Base-by-base conservation (phyloP, 2,329 filamentous ascomycete genomes). In the Aciculosporium take region DNA sequence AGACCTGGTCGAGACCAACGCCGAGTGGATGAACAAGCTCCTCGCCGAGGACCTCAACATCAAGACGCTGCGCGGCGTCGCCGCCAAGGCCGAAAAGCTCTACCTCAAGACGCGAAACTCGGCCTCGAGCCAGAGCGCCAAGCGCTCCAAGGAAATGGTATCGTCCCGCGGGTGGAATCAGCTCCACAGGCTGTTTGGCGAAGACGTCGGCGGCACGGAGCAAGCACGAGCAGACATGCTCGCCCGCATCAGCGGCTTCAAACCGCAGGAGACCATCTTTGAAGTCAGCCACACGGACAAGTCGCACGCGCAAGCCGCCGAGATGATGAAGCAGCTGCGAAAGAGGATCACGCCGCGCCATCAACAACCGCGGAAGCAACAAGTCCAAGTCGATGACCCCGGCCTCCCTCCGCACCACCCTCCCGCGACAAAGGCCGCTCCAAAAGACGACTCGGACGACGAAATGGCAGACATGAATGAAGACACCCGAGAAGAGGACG, bases 251-350 rank as follows among this genome's bases (percentile, higher is more conserved):
- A 88, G 85, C 52, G 81, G 82, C 2, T 98, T 91, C 64, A 77
- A 85, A 51, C 91, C 93, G 0, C 71, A 80, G 33, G 91, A 98
- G 61, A 96, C 89, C 0, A 85, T 98, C n/a, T 98, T 98, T 52
- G 91, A 98, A 60, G 80, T 95, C 47, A 83, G 84, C 6, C 77
- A 81, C 50, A 74, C 79, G 46, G 81, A 79, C 30, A 81, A 83
- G 49, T 69, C 67, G 2, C 68, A 67, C 29, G 69, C 64, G 37
- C 78, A 81, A 55, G 80, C 82, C 6, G 81, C 80, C 2, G 81
- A 86, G 46, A 68, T 89, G 25, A 85, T 91, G 76, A 79, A 77
- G 51, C 72, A 78, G 37, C 72, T 82, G 55, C 74, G 81, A 53
- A 74, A 74, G 57, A 80, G 72, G 57, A 86, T 81, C 45, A 80